Evolutionary conservation across 306 rosid genomes (phyloP), one percentile per base, ranked within the genome.

Genomic region (Dryas octopetala): DNA sequence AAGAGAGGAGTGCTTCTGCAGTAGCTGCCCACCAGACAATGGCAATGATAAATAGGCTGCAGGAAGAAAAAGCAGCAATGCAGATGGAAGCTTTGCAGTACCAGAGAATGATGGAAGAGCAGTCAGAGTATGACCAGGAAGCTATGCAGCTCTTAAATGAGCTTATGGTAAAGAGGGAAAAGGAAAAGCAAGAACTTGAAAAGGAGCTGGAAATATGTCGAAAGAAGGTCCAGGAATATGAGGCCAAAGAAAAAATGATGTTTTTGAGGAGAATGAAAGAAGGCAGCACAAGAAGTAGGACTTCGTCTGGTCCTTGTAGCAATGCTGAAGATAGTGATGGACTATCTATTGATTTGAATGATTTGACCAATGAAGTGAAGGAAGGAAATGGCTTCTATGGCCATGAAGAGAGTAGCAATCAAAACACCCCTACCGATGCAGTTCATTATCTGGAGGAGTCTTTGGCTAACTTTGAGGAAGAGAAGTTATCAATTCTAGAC

Each of bases 11-110:
- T 81, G 97, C 99, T 64, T 90, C 97, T 57, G 99, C 98, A 5
- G 76, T 88, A 78, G 97, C 98, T 46, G 96, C 99, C 9, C 92
- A 88, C 79, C 99, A 96, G 66, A 92, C 99, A 66, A 92, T 96
- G 99, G 98, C 98, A 17, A 92, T 96, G 99, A 96, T 96, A 73
- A 96, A 92, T 80, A 84, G 98, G 91, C 90, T 92, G 65, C 99
- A 96, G 75, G 99, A 96, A 88, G 99, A 96, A 85, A 96, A 89
- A 71, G 97, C 99, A 2, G 91, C 96, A 14, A 88, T 96, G 97
- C 99, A 96, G 86, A 96, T 96, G 98, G 99, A 96, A 75, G 99
- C 99, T 60, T 88, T 92, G 83, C 99, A 96, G 78, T 96, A 96
- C 78, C 97, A 92, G 62, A 84, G 99, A 85, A 90, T 96, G 97